These are phyloP conservation scores for Paramecium primaurelia DNA, from an alignment of 73 alveolate genomes.

Conservation along the genomic window DNA sequence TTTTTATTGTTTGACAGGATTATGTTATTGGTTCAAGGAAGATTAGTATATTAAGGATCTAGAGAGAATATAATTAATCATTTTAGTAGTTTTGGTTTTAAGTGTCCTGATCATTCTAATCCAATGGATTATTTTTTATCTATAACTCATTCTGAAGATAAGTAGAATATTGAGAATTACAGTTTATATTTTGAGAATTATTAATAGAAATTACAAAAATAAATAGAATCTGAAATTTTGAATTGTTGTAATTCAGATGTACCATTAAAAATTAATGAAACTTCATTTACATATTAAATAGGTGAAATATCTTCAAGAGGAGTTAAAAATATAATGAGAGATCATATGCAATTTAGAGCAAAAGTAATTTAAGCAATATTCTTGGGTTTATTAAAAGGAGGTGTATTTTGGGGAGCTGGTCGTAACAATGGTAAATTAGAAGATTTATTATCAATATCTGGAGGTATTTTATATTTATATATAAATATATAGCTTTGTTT, in stretches of 20 bases:
- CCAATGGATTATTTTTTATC: conserved; percentile 48
- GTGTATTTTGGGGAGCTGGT: conserved; percentile 26
- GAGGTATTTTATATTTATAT: background rate
- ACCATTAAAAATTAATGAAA: background rate
- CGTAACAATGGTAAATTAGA: background rate
- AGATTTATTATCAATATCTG: background rate
- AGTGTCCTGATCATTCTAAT: conserved; percentile 51
- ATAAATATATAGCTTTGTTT: conserved; percentile 38
- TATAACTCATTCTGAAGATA: background rate
- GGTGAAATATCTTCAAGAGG: background rate
- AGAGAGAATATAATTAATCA: background rate
- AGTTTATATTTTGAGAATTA: background rate
- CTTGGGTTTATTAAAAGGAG: conserved; percentile 12
- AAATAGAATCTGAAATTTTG: background rate
- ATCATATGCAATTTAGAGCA: background rate
- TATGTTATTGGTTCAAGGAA: conserved; percentile 62
- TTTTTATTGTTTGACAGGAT: conserved; percentile 56
- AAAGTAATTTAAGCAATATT: background rate
- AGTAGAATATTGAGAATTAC: background rate
- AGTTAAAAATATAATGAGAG: background rate
- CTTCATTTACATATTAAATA: background rate
- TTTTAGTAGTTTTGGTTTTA: conserved; percentile 33
- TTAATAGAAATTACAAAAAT: background rate
- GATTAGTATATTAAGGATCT: conserved; percentile 54
- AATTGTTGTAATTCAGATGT: background rate